Base-by-base conservation (phyloP, 176 grass and related monocot species). In the Calamus simplicifolius region DNA sequence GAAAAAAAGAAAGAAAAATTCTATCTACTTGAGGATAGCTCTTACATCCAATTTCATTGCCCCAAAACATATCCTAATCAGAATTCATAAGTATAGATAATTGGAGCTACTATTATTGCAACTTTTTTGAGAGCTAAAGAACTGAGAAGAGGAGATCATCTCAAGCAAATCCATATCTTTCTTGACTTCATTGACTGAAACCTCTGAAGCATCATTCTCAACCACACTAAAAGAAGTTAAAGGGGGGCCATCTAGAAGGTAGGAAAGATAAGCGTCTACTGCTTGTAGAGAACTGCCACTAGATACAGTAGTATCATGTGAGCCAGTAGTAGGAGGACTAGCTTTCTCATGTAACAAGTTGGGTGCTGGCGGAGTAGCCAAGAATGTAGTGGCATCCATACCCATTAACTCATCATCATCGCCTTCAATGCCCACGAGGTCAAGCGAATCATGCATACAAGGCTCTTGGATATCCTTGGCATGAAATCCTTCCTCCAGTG, bases 81-180 rank as follows among this genome's bases (percentile, higher is more conserved):
- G 12, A 43, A 12, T 13, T 43, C 10, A 23, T 23, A 2, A 8
- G 8, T 50, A 43, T 18, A 38, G 13, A 17, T 38, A 35, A 49
- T 55, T 57, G 16, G 51, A 18, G 56, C 59, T 69, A 18, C 31
- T n/a, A 49, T 62, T 62, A 19, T 58, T 62, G 72, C 51, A 76
- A 29, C 67, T 72, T 12, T 49, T 48, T 13, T 61, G 73, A 27
- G 64, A 65, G n/a, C 48, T 58, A 16, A 2, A 43, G 35, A 43
- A 43, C 35, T 59, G 73, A 50, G 73, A 62, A 61, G 62, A 71
- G 3, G 67, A 23, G 30, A 82, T 14, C 79, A 82, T 82, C 61
- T 82, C 79, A n/a, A 82, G 59, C 35, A 82, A 50, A 72, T 82
- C 73, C 73, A 82, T 72, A 48, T 82, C 79, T 50, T 73, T 56